Percentiles rank a stretch among this genome's conserved stretches.
Evolutionary conservation across 1,284 basidiomycete species (phyloP).

Genomic region (Moesziomyces parantarcticus): DNA sequence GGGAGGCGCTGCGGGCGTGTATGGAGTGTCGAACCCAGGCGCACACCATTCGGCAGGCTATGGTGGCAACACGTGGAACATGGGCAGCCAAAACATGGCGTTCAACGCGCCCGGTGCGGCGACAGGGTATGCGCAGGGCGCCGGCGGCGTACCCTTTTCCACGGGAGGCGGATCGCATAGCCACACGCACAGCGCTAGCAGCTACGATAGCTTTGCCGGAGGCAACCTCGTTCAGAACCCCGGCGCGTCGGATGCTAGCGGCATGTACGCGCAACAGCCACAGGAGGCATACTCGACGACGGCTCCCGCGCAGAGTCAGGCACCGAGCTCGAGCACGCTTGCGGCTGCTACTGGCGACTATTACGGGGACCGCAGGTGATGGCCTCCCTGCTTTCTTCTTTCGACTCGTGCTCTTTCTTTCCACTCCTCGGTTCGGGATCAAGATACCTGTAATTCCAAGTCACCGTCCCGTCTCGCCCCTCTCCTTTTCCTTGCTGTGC

Average conservation of each 20-base stretch:
- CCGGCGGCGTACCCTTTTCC: slow-evolving; percentile 15
- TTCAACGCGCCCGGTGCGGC: slow-evolving; percentile 14
- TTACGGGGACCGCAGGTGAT: slow-evolving; percentile 25
- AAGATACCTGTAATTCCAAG: slow-evolving; percentile 9
- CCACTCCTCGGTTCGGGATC: not conserved
- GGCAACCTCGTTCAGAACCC: slow-evolving; percentile 9
- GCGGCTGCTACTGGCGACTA: slow-evolving; percentile 38
- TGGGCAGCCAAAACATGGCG: slow-evolving; percentile 30
- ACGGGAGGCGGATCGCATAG: slow-evolving; percentile 12
- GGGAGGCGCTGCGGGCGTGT: slow-evolving; percentile 22
- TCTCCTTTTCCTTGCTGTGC: not conserved
- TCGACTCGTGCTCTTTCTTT: not conserved
- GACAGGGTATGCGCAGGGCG: slow-evolving; percentile 9
- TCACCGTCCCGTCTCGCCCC: not conserved
- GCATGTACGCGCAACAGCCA: slow-evolving; percentile 17
- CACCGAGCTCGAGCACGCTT: slow-evolving; percentile 32
- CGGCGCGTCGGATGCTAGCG: slow-evolving; percentile 4
- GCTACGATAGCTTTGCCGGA: slow-evolving; percentile 28
- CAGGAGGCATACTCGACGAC: slow-evolving; percentile 11
- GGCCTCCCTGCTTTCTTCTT: not conserved
- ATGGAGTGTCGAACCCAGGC: slow-evolving; percentile 17
- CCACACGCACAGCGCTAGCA: slow-evolving; percentile 36
- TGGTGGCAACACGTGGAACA: slow-evolving; percentile 24
- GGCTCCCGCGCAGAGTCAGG: slow-evolving; percentile 21
- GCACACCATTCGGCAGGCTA: slow-evolving; percentile 17